These are phyloP conservation scores for Durotheca rogersii DNA, from an alignment of 495 filamentous ascomycete species.

Conservation along the genomic window DNA sequence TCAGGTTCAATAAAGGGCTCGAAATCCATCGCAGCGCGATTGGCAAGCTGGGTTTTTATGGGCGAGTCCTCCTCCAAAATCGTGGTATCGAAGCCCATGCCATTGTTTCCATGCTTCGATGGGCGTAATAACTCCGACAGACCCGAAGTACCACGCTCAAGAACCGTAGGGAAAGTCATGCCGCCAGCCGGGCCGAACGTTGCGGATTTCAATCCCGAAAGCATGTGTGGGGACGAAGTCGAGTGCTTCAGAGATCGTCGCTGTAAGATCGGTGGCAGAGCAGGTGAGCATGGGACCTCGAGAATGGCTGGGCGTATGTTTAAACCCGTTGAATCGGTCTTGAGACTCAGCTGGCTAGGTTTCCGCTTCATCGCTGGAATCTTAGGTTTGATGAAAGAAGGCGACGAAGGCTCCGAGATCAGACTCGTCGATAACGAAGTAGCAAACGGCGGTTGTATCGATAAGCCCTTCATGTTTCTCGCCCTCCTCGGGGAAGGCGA, in stretches of 20 bases:
- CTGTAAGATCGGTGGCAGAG: constrained; percentile 52
- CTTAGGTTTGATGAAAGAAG: constrained; percentile 73
- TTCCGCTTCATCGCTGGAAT: constrained; percentile 69
- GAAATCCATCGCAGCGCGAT: constrained; percentile 50
- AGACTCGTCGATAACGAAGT: constrained; percentile 43
- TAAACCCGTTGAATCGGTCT: constrained; percentile 56
- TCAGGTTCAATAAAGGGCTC: constrained; percentile 54
- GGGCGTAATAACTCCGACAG: constrained; percentile 51
- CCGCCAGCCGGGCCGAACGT: constrained; percentile 55
- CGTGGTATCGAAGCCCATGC: constrained; percentile 38
- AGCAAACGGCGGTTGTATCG: constrained; percentile 72
- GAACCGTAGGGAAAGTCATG: constrained; percentile 53
- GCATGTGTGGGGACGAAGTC: constrained; percentile 56
- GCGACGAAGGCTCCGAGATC: constrained; percentile 76
- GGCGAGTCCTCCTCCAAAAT: constrained; percentile 79
- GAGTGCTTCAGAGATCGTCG: constrained; percentile 57
- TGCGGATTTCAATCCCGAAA: constrained; percentile 51
- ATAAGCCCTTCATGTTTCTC: constrained; percentile 91
- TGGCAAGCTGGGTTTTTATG: constrained; percentile 61
- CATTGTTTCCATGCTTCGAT: constrained; percentile 37
- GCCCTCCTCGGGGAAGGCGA: constrained; percentile 72
- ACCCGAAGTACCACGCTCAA: constrained; percentile 51
- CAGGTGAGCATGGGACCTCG: constrained; percentile 47
- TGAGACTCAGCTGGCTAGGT: constrained; percentile 72
- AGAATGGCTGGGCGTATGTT: constrained; percentile 40